Conservation (phyloP, 768 basidiomycete genomes). For the Artomyces pyxidatus region DNA sequence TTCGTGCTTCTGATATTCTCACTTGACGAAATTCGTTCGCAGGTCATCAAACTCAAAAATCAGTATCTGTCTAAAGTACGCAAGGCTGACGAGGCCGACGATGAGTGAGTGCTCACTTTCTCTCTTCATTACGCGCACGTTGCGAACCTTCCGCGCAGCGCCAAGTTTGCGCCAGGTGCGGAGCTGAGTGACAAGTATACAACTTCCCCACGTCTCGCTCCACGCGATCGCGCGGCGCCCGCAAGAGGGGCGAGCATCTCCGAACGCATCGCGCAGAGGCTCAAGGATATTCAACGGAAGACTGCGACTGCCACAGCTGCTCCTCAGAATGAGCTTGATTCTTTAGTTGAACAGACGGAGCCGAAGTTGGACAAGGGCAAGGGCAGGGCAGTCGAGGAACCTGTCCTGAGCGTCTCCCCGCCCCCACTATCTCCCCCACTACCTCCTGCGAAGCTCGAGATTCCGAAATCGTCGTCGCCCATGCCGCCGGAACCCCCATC, state of each 20-base stretch:
- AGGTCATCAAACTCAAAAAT: constrained; percentile 62
- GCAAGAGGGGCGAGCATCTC: constrained; percentile 72
- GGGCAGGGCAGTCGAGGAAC: constrained; percentile 48
- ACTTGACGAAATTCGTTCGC: not conserved
- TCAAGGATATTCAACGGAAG: constrained; percentile 70
- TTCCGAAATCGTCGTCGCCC: constrained; percentile 28
- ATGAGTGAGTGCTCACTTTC: constrained; percentile 58
- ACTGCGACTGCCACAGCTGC: constrained; percentile 19
- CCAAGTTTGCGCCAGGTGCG: constrained; percentile 76
- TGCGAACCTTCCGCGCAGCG: constrained; percentile 36
- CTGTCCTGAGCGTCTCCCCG: constrained; percentile 40
- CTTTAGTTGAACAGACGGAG: constrained; percentile 23
- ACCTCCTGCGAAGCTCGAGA: constrained; percentile 32
- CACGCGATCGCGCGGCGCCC: constrained; percentile 49
- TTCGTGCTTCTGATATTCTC: not conserved
- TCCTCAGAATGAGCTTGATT: constrained; percentile 21
- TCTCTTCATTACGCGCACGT: constrained; percentile 4
- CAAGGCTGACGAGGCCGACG: constrained; percentile 85
- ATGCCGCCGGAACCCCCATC: constrained; percentile 34
- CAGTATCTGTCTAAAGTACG: constrained; percentile 72
- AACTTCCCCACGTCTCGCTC: constrained; percentile 61
- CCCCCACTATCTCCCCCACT: constrained; percentile 56
- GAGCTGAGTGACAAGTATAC: constrained; percentile 67
- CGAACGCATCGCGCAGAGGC: constrained; percentile 77
- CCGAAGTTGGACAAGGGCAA: constrained; percentile 82